Conservation (phyloP, 1,284 basidiomycete species). For the Afroboletus lepidellus region DNA sequence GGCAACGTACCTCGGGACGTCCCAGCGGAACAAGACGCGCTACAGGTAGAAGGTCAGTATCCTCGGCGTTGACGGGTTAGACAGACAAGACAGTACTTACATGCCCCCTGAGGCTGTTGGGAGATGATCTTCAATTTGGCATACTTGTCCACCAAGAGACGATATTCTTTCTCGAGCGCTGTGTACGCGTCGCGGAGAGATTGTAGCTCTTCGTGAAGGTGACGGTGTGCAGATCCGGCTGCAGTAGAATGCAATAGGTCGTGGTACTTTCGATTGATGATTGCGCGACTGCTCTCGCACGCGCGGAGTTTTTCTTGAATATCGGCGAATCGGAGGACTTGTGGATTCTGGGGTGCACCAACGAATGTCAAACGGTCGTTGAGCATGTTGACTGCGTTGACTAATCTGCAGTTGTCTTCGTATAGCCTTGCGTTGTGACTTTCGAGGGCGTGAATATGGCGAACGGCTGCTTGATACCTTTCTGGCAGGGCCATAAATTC, state of each 20-base stretch:
- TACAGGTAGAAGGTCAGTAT: not conserved
- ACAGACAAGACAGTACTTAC: conserved; percentile 5
- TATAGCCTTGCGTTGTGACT: conserved; percentile 48
- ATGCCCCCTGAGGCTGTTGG: conserved; percentile 6
- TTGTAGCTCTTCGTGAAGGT: conserved; percentile 22
- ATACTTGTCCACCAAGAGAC: conserved; percentile 27
- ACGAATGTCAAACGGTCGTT: conserved; percentile 30
- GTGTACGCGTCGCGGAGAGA: conserved; percentile 15
- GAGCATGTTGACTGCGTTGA: conserved; percentile 29
- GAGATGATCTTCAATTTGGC: conserved; percentile 12
- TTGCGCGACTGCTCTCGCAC: conserved; percentile 17
- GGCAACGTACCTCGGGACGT: conserved; percentile 13
- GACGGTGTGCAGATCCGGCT: conserved; percentile 17
- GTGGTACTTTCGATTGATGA: conserved; percentile 25
- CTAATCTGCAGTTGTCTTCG: conserved; percentile 49
- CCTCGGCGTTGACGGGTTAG: not conserved
- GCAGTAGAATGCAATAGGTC: conserved; percentile 21
- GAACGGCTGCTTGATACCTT: conserved; percentile 35
- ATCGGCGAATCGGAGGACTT: conserved; percentile 18
- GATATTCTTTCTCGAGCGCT: conserved; percentile 24
- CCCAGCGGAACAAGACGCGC: conserved; percentile 6
- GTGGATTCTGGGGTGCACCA: conserved; percentile 17
- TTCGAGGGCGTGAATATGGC: conserved; percentile 33
- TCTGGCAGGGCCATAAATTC: conserved; percentile 40
- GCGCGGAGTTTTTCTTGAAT: conserved; percentile 28